phyloP scores from a whole-genome alignment of 2,329 filamentous ascomycete species.

The Coleophoma crateriformis region DNA sequence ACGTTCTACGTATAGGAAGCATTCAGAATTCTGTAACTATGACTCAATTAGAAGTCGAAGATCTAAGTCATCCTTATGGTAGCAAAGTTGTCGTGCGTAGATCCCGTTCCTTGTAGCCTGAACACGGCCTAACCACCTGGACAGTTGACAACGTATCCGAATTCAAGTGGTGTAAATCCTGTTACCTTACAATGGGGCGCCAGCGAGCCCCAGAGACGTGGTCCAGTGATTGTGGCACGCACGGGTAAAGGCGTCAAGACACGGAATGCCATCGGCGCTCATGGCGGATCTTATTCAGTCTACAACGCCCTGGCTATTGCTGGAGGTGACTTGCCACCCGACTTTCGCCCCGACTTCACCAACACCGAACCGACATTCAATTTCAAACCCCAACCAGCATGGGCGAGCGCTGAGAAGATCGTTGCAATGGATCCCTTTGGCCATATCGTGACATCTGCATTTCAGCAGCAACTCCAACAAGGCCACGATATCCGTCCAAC shows the following conservation, averaged over 20 bases:
- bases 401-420: slow-evolving; percentile 83
- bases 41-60: too few relatives aligned
- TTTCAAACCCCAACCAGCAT: slow-evolving; percentile 58
- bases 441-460: slow-evolving; percentile 39
- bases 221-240: slow-evolving; percentile 79
- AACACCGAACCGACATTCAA: slow-evolving; percentile 85
- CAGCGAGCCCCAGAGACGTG: slow-evolving; percentile 63
- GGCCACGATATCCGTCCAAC: slow-evolving; percentile 2
- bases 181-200: slow-evolving; percentile 79
- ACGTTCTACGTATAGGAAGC: too few relatives aligned
- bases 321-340: slow-evolving; percentile 73
- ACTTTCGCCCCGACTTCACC: slow-evolving; percentile 69
- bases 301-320: slow-evolving; percentile 90
- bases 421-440: slow-evolving; percentile 93
- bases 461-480: neutral
- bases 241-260: slow-evolving; percentile 66
- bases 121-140: neutral
- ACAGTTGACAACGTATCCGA: slow-evolving; percentile 65
- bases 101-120: too few relatives aligned
- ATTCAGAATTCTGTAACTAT: too few relatives aligned
- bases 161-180: slow-evolving; percentile 84
- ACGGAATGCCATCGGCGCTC: slow-evolving; percentile 72
- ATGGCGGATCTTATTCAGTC: slow-evolving; percentile 86
- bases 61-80: too few relatives aligned
- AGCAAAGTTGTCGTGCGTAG: too few relatives aligned